Base-by-base conservation (phyloP, 805 yeast species). In the Brettanomyces naardenensis region DNA sequence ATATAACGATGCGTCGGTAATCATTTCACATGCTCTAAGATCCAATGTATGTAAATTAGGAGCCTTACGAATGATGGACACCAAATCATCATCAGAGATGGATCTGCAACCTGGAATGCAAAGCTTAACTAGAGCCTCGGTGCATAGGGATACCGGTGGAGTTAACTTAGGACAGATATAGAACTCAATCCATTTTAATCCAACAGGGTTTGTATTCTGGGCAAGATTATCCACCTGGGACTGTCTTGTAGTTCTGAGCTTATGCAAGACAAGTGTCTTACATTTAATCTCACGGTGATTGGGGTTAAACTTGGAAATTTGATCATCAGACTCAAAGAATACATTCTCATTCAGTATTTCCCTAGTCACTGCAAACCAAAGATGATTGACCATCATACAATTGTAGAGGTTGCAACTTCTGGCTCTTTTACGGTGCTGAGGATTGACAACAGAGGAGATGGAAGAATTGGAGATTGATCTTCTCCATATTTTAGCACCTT, bases 21-120 rank as follows among this genome's bases (percentile, higher is more conserved):
- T 74, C 40, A 65, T 61, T 41, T 83, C 88, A 60, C 96, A 87
- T 0, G 95, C 95, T 31, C 97, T 66, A 15, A 89, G 59, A 52
- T 89, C 97, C 32, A 89, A 60, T 22, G 70, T 67, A 45, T 70
- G 71, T 41, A 89, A 65, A 28, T 66, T 67, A 6, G 82, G 80
- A 46, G 89, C 75, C 35, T 56, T 50, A 25, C 62, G 60, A 3
- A 83, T 67, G 6, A 87, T 68, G 32, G 59, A 46, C 4, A 64
- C 59, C 39, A 89, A 55, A 38, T 75, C 69, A 3, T 63, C 56
- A 56, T 89, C 95, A 52, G 73, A 74, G 3, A 85, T 66, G 2
- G 62, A 57, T 44, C 69, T 73, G 26, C 78, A 73, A 3, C 95
- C 96, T 0, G 96, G 89, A 4, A 89, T 61, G 1, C 76, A 69